Evolutionary conservation across 2,329 filamentous ascomycete species (phyloP).

Genomic region (Aspergillus terreus): DNA sequence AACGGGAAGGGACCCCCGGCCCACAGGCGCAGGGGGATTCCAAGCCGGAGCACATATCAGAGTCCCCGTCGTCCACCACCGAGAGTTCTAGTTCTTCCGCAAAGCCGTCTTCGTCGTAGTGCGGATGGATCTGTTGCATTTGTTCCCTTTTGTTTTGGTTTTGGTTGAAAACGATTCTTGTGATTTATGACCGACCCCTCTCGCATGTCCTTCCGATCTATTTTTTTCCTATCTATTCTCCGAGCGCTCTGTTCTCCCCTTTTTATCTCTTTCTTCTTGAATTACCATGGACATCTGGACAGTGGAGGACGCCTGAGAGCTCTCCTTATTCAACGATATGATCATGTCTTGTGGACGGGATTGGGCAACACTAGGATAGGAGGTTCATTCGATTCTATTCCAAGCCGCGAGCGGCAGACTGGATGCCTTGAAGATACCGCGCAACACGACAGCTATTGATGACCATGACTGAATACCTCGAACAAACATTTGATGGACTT

Average conservation of each 20-base stretch:
- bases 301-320: not conserved
- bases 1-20: constrained; percentile 51
- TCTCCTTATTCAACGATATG: not conserved
- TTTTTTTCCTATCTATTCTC: constrained; percentile 7
- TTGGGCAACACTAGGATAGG: constrained; percentile 10
- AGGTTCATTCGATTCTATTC: constrained; percentile 10
- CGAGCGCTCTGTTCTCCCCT: constrained; percentile 10
- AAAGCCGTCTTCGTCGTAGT: constrained; percentile 22
- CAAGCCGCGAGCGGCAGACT: constrained; percentile 21
- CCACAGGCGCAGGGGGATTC: constrained; percentile 37
- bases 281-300: too few species aligned
- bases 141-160: constrained; percentile 17
- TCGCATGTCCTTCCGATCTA: constrained; percentile 13
- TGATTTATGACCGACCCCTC: constrained; percentile 17
- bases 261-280: constrained; percentile 7
- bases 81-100: constrained; percentile 26
- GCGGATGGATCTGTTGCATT: constrained; percentile 12
- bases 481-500: constrained; percentile 6
- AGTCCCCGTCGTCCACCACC: constrained; percentile 37
- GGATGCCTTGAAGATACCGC: constrained; percentile 35
- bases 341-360: constrained; percentile 1
- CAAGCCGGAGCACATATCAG: constrained; percentile 27
- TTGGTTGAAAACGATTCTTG: constrained; percentile 18
- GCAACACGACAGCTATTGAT: constrained; percentile 33
- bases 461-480: constrained; percentile 17